These are phyloP conservation scores for Amphibolis antarctica DNA, from an alignment of 106 monocot genomes.

Conservation along the genomic window DNA sequence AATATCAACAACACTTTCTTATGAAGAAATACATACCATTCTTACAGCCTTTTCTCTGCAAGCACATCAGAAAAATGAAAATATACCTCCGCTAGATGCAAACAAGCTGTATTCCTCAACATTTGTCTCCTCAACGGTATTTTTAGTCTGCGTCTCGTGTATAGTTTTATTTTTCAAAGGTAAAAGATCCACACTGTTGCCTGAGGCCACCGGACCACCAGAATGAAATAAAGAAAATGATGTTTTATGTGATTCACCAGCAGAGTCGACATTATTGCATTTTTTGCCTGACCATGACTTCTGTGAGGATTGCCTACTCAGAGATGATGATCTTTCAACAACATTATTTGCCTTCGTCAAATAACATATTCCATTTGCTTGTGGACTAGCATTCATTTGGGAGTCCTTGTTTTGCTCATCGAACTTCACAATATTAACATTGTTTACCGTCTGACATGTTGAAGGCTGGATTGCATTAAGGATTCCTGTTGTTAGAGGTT, in stretches of 20 bases:
- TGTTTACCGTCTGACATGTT: constrained; percentile 3
- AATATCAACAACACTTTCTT: neutral
- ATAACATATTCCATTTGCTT: constrained; percentile 3
- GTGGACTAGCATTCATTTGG: neutral
- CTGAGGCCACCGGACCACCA: constrained; percentile 49
- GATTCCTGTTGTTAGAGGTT: constrained; percentile 9
- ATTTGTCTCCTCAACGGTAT: constrained; percentile 3
- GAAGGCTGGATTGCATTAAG: constrained; percentile 14
- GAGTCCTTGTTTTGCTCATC: constrained; percentile 9
- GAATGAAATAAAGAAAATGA: constrained; percentile 93
- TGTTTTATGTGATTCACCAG: constrained; percentile 13
- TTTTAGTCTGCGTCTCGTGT: constrained; percentile 9
- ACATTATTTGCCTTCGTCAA: neutral
- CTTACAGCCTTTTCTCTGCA: constrained; percentile 6
- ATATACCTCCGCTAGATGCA: constrained; percentile 33
- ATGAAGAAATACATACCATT: constrained; percentile 1
- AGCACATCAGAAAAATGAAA: constrained; percentile 66
- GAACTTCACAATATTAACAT: constrained; percentile 5
- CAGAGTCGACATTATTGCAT: constrained; percentile 6
- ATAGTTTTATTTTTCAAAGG: constrained; percentile 10
- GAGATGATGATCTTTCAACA: constrained; percentile 7
- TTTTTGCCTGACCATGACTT: constrained; percentile 3
- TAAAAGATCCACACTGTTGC: constrained; percentile 8
- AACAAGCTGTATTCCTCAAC: constrained; percentile 79
- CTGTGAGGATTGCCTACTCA: neutral